phyloP scores from a whole-genome alignment of 2,329 filamentous ascomycete species.

The Teratosphaeria gauchensis region DNA sequence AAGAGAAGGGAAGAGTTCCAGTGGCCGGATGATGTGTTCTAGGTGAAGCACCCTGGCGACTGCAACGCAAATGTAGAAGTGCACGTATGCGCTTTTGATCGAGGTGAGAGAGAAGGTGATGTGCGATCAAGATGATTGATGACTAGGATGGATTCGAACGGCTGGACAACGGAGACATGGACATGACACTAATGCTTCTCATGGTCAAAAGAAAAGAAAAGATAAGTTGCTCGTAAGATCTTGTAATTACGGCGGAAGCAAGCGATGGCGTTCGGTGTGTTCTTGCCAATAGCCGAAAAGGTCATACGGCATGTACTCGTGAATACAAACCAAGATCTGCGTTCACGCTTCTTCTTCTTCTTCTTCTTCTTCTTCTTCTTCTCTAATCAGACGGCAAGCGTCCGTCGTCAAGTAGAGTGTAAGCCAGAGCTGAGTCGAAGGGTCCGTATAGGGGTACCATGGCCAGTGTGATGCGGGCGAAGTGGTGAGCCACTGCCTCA shows the following conservation, averaged over 20 bases:
- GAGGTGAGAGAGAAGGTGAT: too few relatives aligned
- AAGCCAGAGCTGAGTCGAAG: too few relatives aligned
- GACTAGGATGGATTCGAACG: background rate
- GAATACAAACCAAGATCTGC: background rate
- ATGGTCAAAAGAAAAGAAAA: background rate
- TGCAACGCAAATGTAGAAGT: background rate
- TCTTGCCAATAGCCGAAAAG: background rate
- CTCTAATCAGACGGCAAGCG: too few relatives aligned
- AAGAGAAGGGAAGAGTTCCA: slow-evolving; percentile 16
- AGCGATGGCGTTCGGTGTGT: background rate
- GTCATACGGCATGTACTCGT: background rate
- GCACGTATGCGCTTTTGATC: too few relatives aligned
- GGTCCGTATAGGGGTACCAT: too few relatives aligned
- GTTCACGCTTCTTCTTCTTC: background rate
- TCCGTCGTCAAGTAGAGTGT: too few relatives aligned
- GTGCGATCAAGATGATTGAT: too few relatives aligned
- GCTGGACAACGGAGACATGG: background rate
- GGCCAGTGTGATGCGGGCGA: too few relatives aligned
- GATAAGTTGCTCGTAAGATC: background rate
- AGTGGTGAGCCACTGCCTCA: too few relatives aligned
- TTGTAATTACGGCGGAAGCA: background rate
- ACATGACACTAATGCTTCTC: background rate
- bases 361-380: background rate
- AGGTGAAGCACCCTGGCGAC: slow-evolving; percentile 1
- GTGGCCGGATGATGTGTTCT: slow-evolving; percentile 29